A percentile compares a stretch with the other conserved stretches of the same genome.
phyloP scores from a whole-genome alignment of 805 yeast genomes.

The Priceomyces melissophilus region DNA sequence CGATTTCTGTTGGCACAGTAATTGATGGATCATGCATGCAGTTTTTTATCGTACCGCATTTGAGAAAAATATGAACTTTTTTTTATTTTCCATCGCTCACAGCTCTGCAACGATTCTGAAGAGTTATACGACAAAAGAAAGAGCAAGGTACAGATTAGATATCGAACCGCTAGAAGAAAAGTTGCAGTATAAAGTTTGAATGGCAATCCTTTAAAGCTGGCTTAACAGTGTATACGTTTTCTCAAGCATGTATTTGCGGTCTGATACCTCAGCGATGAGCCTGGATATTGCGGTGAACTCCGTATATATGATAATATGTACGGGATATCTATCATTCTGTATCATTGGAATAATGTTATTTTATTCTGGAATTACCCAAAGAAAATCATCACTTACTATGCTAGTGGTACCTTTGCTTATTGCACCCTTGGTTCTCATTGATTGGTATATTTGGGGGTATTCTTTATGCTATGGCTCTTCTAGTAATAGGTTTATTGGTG shows the following conservation, averaged over 20 bases:
- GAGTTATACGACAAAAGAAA: neutral
- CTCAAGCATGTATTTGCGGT: no score
- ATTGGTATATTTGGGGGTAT: slow-evolving; percentile 46
- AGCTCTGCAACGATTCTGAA: no score
- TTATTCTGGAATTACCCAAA: slow-evolving; percentile 42
- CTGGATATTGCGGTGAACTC: slow-evolving; percentile 16
- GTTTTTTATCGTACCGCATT: neutral
- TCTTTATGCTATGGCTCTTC: slow-evolving; percentile 38
- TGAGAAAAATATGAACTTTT: neutral
- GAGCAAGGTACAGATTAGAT: no score
- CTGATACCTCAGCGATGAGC: neutral
- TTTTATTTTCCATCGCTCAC: neutral
- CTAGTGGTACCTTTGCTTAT: slow-evolving; percentile 33
- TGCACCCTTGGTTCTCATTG: slow-evolving; percentile 30
- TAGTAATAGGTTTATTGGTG: slow-evolving; percentile 32
- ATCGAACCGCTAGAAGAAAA: no score
- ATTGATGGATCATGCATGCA: neutral
- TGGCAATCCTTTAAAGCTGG: no score
- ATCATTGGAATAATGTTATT: slow-evolving; percentile 36
- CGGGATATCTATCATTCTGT: slow-evolving; percentile 28
- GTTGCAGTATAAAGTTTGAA: no score
- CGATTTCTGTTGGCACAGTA: slow-evolving; percentile 16
- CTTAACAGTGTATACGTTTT: no score
- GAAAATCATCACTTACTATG: slow-evolving; percentile 40
- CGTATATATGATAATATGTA: slow-evolving; percentile 35